Base-by-base conservation (phyloP, 1,284 basidiomycete species). In the Stereum hirsutum region DNA sequence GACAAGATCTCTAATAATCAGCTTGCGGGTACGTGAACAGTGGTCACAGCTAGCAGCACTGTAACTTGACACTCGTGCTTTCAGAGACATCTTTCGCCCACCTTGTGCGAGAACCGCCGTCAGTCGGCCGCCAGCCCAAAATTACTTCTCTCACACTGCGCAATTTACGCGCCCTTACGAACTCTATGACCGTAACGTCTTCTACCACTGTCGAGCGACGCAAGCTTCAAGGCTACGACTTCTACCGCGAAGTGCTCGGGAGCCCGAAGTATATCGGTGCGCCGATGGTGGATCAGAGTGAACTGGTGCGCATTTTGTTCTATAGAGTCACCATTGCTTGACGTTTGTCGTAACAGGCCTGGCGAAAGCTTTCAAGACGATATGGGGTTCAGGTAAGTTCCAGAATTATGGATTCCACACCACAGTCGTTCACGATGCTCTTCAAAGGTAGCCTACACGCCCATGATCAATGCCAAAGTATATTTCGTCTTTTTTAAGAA, bases 231-330 rank as follows among this genome's bases (percentile, higher is more conserved):
- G 89, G 89, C 3, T 91, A 87, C 58, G 82, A 90, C 19, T 84
- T 97, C 51, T 98, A 93, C 60, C 64, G 64, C 21, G 63, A 78
- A 56, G 68, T 85, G 33, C 58, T 98, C 30, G 85, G 89, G 6
- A 85, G 81, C 52, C 90, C 94, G 7, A 89, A 87, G 60, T 82
- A 78, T 57, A 75, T 98, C 34, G 89, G 97, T 10, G 95, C 92
- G 10, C 94, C 95, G 7, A 98, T 98, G 95, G 95, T 98, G 0
- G 94, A 98, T 62, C 91, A 95, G 65, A 92, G 88, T 56, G 94
- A 98, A 62, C 74, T 98, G 58, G 90, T 93, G 51, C 55, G 84
- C 2, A 4, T 23, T 39, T 17, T 27, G 17, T 25, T 19, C 4
- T 24, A 34, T 15, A 15, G 10, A n/a, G n/a, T 30, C 10, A n/a